A percentile compares a stretch with the other conserved stretches of the same genome.
Conservation (phyloP, 176 grass and related monocot genomes). For the Triticum timopheevii region DNA sequence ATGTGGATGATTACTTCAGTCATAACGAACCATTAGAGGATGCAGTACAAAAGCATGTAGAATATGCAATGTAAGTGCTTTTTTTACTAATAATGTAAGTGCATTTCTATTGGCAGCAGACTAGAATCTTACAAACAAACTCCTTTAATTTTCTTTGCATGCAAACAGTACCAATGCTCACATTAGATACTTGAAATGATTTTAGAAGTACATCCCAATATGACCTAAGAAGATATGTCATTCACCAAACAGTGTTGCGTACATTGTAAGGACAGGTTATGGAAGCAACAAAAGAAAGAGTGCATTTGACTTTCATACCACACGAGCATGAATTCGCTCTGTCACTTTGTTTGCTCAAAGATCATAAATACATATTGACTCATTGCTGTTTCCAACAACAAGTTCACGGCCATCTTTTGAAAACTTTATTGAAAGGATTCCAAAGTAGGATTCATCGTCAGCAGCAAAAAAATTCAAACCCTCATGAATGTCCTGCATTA, state of each 20-base stretch:
- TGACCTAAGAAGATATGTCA: neutral
- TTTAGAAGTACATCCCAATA: neutral
- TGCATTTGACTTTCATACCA: slow-evolving; percentile 34
- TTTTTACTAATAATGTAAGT: too few species aligned
- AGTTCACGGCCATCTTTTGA: slow-evolving; percentile 72
- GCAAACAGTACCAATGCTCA: too few species aligned
- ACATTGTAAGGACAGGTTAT: neutral
- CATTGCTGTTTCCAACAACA: slow-evolving; percentile 58
- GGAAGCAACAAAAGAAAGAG: neutral
- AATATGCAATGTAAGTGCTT: too few species aligned
- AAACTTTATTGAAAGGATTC: slow-evolving; percentile 76
- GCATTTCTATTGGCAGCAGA: too few species aligned
- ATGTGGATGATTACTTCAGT: too few species aligned
- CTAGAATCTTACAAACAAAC: too few species aligned
- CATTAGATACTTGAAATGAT: neutral
- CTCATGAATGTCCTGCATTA: too few species aligned
- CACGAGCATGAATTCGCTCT: slow-evolving; percentile 48
- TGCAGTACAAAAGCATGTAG: too few species aligned
- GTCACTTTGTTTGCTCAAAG: slow-evolving; percentile 62
- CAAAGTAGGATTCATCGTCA: slow-evolving; percentile 36
- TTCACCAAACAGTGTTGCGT: neutral
- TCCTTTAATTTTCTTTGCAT: too few species aligned
- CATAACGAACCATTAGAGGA: too few species aligned
- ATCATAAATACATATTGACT: slow-evolving; percentile 72
- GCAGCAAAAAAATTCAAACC: neutral